Evolutionary conservation across 306 rosid genomes (phyloP), one percentile per base, ranked within the genome.

Genomic region (Ormosia emarginata): DNA sequence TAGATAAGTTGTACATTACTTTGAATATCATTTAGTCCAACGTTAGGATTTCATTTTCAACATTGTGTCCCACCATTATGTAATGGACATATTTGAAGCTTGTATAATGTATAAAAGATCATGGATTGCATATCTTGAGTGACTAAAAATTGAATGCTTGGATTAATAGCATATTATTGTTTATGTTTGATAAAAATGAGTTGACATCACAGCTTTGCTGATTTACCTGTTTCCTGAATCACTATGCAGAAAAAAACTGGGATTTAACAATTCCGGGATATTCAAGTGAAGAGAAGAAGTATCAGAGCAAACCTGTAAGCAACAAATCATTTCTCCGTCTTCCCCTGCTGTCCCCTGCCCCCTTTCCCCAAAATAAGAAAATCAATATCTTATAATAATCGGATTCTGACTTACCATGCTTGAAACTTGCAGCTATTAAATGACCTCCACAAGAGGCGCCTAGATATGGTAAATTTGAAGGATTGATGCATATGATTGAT

Each of bases 161-260:
- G 49, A 56, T 66, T 71, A 58, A 43, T 32, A 59, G 46, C 11
- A 12, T 63, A 71, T 57, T 55, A 56, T 59, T 33, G 52, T 74
- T 62, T 56, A n/a, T 70, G 37, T 71, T 55, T 46, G 44, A 41
- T 46, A 24, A 63, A 34, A 40, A 53, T 29, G 66, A 72, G 44
- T 57, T 52, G 50, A 46, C 37, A n/a, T 44, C 80, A 30, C 9
- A 55, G 65, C 18, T 63, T 57, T 71, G 52, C 49, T 75, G 36
- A 79, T 66, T 67, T 30, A 75, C 74, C 36, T 79, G 59, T 81
- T 87, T 73, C 34, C 71, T 2, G 29, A 83, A 82, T 57, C 67
- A 78, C 46, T 74, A 29, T 87, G 87, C 98, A 96, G 99, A 96
- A 89, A 92, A 92, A 81, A 92, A 92, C 81, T 96, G 97, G 94